phyloP scores from a whole-genome alignment of 225 moss, liverwort and hornwort genomes.

The Bryum argenteum region DNA sequence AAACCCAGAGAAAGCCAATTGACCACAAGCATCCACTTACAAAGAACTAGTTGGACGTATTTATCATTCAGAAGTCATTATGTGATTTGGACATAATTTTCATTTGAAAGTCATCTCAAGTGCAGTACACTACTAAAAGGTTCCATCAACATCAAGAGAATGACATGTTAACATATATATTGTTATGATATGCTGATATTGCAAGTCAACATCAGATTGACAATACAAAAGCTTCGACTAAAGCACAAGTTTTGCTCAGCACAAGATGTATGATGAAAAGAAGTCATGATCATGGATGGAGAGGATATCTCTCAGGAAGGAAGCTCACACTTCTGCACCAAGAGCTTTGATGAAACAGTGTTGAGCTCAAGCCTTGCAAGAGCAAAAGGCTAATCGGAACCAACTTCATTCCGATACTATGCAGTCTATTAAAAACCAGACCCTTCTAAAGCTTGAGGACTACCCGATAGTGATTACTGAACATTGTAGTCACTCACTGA shows the following conservation, averaged over 20 bases:
- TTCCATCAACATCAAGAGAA: too few relatives aligned
- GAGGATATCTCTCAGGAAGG: neutral
- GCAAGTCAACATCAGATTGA: too few relatives aligned
- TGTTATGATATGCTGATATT: too few relatives aligned
- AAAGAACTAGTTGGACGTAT: too few relatives aligned
- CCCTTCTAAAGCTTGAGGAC: constrained; percentile 5
- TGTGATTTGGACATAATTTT: too few relatives aligned
- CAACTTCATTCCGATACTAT: neutral
- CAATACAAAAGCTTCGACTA: neutral
- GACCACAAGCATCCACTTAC: too few relatives aligned
- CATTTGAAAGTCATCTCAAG: too few relatives aligned
- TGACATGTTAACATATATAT: too few relatives aligned
- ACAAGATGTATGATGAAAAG: neutral
- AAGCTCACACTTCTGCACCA: neutral
- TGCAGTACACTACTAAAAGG: too few relatives aligned
- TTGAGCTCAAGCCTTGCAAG: neutral
- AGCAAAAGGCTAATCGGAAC: neutral
- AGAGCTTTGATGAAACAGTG: neutral
- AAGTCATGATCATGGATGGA: neutral
- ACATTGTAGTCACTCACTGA: constrained; percentile 21
- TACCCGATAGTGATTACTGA: constrained; percentile 26
- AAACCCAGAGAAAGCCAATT: too few relatives aligned
- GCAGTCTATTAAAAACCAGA: neutral
- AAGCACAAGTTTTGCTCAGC: neutral
- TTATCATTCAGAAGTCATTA: too few relatives aligned